Conservation (phyloP, 306 rosid species). For the Glycine latifolia region DNA sequence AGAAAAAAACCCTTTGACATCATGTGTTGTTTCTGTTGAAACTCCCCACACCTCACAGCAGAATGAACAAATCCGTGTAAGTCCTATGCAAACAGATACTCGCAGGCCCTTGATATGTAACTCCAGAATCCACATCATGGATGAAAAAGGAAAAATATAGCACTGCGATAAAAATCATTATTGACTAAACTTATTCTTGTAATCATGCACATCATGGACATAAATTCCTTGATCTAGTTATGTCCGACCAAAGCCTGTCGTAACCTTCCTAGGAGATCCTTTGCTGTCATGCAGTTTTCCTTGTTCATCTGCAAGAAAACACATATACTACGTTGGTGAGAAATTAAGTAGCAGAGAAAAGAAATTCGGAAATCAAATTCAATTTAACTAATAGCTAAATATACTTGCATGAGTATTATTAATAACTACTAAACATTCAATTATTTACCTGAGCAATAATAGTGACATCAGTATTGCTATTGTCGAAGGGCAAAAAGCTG, state of each 20-base stretch:
- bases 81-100: slow-evolving; percentile 28
- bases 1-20: slow-evolving; percentile 37
- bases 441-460: slow-evolving; percentile 71
- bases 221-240: not conserved
- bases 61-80: slow-evolving; percentile 27
- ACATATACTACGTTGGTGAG: not conserved
- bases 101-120: slow-evolving; percentile 39
- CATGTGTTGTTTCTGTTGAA: slow-evolving; percentile 19
- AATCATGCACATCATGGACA: slow-evolving; percentile 11
- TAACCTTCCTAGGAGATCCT: slow-evolving; percentile 61
- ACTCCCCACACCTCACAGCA: slow-evolving; percentile 42
- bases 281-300: slow-evolving; percentile 59
- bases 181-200: slow-evolving; percentile 38
- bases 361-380: not conserved
- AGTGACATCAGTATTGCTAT: slow-evolving; percentile 66
- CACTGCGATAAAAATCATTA: slow-evolving; percentile 13
- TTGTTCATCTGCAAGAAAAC: slow-evolving; percentile 66
- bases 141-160: slow-evolving; percentile 36
- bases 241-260: slow-evolving; percentile 40
- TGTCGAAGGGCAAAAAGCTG: slow-evolving; percentile 71
- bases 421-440: not conserved
- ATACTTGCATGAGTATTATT: not conserved
- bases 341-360: slow-evolving; percentile 7
- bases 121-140: slow-evolving; percentile 40
- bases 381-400: not conserved